Evolutionary conservation across 2,329 filamentous ascomycete genomes (phyloP), one percentile per base, ranked within the genome.

Genomic region (Cladosporium sp.): DNA sequence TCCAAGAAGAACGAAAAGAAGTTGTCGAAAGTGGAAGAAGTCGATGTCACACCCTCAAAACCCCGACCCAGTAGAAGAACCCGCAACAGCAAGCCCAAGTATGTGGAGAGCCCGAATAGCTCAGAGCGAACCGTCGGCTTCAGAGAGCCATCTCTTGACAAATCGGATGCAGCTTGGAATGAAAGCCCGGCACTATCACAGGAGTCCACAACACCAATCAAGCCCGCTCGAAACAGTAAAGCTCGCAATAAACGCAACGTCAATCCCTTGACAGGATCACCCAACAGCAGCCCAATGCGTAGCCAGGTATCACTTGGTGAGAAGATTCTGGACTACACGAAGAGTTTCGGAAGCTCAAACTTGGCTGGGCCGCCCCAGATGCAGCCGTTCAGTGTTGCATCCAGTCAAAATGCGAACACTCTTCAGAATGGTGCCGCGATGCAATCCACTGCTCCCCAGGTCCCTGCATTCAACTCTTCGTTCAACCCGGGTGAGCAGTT

Each of bases 21-120:
- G 10, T 24, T 22, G 13, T 48, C 24, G n/a, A 48, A 17, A 34
- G 28, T 6, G n/a, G 25, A 48, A 12, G 9, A 32, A 25, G 7
- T 7, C 5, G 22, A 32, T 7, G 9, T 10, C 2, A 15, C 25
- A 19, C 44, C 35, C n/a, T 35, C 35, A 15, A 25, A 49, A 15
- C 39, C 61, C 4, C 60, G 63, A 15, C 60, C 61, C 39, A 65
- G 63, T 49, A 28, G 51, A 1, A 62, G 63, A 25, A 58, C 58
- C 8, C 60, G 51, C 7, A 56, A 56, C 40, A 64, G 53, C 28
- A 56, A 49, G 45, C 44, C 60, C 24, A 60, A 54, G 22, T 65
- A 64, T 37, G 57, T 60, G n/a, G 62, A 63, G 25, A 60, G 58
- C 12, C 35, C 39, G 3, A 47, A 35, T 35, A 13, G 22, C 22